These are phyloP conservation scores for Linaria vulgaris DNA, from an alignment of 257 asterid genomes.

Conservation along the genomic window DNA sequence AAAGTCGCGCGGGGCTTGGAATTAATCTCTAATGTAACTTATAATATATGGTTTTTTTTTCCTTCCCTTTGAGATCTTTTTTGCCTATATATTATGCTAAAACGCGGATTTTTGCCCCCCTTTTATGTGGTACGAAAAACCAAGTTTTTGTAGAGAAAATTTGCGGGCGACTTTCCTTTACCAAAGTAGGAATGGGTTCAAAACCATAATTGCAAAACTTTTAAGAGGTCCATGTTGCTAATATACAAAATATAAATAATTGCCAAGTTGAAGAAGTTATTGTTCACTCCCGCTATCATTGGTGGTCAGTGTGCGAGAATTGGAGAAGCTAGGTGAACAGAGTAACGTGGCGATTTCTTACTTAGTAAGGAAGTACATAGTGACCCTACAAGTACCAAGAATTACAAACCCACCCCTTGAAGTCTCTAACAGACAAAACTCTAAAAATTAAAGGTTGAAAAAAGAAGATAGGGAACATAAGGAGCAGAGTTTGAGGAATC, in stretches of 20 bases:
- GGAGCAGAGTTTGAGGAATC: background rate
- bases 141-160: no score
- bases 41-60: no score
- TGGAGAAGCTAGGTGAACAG: background rate
- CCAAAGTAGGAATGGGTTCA: no score
- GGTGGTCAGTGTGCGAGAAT: slow-evolving; percentile 2
- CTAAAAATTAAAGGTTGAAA: background rate
- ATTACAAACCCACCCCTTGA: slow-evolving; percentile 9
- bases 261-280: background rate
- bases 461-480: background rate
- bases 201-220: background rate
- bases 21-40: no score
- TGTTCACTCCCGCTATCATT: background rate
- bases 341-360: slow-evolving; percentile 41
- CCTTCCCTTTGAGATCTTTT: no score
- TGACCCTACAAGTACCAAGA: slow-evolving; percentile 6
- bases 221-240: slow-evolving; percentile 11
- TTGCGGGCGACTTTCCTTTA: no score
- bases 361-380: slow-evolving; percentile 39
- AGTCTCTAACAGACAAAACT: background rate
- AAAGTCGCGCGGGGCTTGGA: no score
- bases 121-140: no score
- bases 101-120: no score
- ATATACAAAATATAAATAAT: background rate
- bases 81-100: no score